Evolutionary conservation across 139 green algal species (phyloP).

Genomic region (Chlamydomonas asymmetrica): DNA sequence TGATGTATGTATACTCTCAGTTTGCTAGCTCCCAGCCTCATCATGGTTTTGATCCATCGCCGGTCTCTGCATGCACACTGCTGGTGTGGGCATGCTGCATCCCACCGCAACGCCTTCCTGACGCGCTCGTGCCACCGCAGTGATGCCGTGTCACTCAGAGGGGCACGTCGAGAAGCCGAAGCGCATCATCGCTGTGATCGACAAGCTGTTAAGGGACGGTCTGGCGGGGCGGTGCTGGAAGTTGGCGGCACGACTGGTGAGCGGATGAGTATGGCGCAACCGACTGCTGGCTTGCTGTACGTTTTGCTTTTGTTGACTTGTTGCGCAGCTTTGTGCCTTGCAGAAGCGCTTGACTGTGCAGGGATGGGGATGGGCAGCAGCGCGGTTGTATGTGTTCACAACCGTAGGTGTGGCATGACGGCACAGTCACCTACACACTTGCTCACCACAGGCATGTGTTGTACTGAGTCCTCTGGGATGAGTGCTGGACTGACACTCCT

Average conservation of each 20-base stretch:
- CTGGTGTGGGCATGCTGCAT: no score
- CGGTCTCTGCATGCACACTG: no score
- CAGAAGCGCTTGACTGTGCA: no score
- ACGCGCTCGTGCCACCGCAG: no score
- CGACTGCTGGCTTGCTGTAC: no score
- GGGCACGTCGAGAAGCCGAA: slow-evolving; percentile 45
- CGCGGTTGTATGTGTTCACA: neutral
- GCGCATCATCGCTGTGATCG: slow-evolving; percentile 32
- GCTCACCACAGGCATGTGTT: neutral
- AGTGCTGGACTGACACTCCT: neutral
- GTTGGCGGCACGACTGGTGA: slow-evolving; percentile 17
- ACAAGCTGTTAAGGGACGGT: slow-evolving; percentile 22
- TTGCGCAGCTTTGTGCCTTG: no score
- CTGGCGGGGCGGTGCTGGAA: slow-evolving; percentile 36
- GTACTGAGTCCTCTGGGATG: neutral
- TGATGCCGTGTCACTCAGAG: no score
- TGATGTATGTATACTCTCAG: no score
- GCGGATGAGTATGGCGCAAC: neutral
- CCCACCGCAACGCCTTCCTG: no score
- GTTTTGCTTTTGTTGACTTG: neutral
- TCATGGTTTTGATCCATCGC: no score
- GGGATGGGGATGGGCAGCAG: neutral
- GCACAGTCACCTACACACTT: neutral
- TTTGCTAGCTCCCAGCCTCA: no score
- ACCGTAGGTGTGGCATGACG: neutral